phyloP scores from a whole-genome alignment of 805 yeast species.

The Starmerella bombicola region DNA sequence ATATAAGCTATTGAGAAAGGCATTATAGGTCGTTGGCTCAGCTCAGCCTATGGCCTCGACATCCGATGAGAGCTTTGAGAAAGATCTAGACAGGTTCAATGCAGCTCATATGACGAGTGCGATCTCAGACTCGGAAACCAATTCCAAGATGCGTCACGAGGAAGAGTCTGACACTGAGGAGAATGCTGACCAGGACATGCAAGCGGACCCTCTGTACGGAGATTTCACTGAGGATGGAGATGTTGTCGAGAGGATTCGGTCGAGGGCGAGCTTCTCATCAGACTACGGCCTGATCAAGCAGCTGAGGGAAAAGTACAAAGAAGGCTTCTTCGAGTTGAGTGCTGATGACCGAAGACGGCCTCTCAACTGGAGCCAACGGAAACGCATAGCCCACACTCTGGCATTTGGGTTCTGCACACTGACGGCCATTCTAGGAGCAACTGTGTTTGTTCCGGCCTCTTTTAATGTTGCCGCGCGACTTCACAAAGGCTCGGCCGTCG shows the following conservation, averaged over 20 bases:
- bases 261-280: slow-evolving; percentile 12
- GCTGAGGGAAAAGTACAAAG: slow-evolving; percentile 11
- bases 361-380: slow-evolving; percentile 39
- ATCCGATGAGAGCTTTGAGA: too few species aligned
- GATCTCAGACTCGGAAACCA: too few species aligned
- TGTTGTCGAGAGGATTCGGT: slow-evolving; percentile 8
- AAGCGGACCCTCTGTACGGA: too few species aligned
- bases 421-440: slow-evolving; percentile 45
- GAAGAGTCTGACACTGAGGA: neutral
- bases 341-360: slow-evolving; percentile 29
- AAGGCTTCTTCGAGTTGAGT: slow-evolving; percentile 11
- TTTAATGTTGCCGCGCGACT: slow-evolving; percentile 37
- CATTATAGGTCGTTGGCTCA: too few species aligned
- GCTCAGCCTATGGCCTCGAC: neutral
- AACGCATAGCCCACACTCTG: slow-evolving; percentile 34
- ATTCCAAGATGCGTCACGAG: too few species aligned
- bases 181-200: neutral
- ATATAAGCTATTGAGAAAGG: too few species aligned
- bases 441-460: slow-evolving; percentile 45
- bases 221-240: slow-evolving; percentile 13
- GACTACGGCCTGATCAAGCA: neutral
- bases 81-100: too few species aligned
- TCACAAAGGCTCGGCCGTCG: slow-evolving; percentile 52
- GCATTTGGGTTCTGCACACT: slow-evolving; percentile 35
- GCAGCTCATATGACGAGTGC: too few species aligned